Evolutionary conservation across 192 early-diverging fungal species (phyloP), one percentile per base, ranked within the genome.

Genomic region (Mortierella hygrophila): DNA sequence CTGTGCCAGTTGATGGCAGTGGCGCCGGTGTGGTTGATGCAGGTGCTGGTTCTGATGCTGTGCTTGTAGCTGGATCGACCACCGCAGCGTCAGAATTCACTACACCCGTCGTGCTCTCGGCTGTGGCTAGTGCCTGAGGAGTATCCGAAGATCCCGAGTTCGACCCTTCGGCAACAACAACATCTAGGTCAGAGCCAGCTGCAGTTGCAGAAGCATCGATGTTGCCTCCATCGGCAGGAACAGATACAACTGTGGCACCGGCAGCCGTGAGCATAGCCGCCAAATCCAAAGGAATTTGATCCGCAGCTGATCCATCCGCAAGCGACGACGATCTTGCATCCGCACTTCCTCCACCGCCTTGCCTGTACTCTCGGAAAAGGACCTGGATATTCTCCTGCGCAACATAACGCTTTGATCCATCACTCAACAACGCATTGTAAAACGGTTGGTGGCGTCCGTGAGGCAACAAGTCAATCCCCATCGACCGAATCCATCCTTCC

Each of bases 361-460:
- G 72, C 47, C 74, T 42, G 35, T 78, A 68, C 20, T 75, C 80
- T 16, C 86, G 49, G 41, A 70, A 88, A 3, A 88, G 40, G 16
- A 78, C 76, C 40, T 85, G 87, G 20, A 88, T 84, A 29, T 88
- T 88, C 44, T 85, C 87, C 57, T 88, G 74, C 0, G 87, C 87
- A 23, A 88, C 87, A 52, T 88, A 88, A 0, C 87, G 82, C 46
- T 47, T 75, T 10, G 78, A 74, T 3, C 82, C 87, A 41, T 88
- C 82, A 15, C 47, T 63, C 15, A 83, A 29, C 15, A 88, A 35
- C 1, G 72, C 81, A 37, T 80, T 88, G 54, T 88, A 88, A 40
- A 88, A 88, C 20, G 87, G 87, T 35, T 88, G 87, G 47, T 88
- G 41, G n/a, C 82, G 73, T 63, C 82, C 82, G 41, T 80, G 49